phyloP scores from a whole-genome alignment of 768 basidiomycete genomes.

The Boletellus ananiceps region DNA sequence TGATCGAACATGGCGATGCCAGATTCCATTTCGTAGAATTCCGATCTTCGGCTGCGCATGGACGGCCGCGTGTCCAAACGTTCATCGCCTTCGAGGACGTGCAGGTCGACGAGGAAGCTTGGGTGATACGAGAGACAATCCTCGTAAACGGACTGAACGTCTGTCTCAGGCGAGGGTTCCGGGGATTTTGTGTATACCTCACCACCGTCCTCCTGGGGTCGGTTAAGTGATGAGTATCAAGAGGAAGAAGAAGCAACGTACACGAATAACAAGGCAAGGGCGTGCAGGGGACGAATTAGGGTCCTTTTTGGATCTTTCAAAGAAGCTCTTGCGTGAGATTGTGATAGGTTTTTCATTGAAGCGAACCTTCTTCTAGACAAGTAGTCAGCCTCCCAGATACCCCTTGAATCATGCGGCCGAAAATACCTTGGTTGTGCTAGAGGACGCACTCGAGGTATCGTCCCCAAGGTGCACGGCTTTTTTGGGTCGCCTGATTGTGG shows the following conservation, averaged over 20 bases:
- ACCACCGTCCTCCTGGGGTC: constrained; percentile 13
- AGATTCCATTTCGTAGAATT: constrained; percentile 29
- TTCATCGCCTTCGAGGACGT: constrained; percentile 15
- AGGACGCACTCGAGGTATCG: constrained; percentile 6
- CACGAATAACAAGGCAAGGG: constrained; percentile 27
- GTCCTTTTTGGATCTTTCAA: constrained; percentile 13
- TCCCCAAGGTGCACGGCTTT: constrained; percentile 6
- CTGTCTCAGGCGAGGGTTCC: constrained; percentile 7
- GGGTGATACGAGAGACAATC: constrained; percentile 25
- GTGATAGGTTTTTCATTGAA: constrained; percentile 26
- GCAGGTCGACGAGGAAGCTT: constrained; percentile 15
- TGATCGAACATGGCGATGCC: constrained; percentile 26
- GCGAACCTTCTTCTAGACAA: constrained; percentile 21
- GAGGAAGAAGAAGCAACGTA: constrained; percentile 5
- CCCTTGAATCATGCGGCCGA: background rate
- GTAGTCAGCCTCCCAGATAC: constrained; percentile 1
- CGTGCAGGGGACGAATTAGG: constrained; percentile 17
- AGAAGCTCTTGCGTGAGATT: constrained; percentile 17
- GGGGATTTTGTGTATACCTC: background rate
- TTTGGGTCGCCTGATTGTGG: constrained; percentile 5
- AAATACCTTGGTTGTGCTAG: constrained; percentile 17
- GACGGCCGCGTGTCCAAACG: constrained; percentile 4
- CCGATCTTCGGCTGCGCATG: constrained; percentile 12
- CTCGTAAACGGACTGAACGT: constrained; percentile 26
- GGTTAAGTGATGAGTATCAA: background rate